phyloP scores from a whole-genome alignment of 2,329 filamentous ascomycete species.

The Boeremia exigua region DNA sequence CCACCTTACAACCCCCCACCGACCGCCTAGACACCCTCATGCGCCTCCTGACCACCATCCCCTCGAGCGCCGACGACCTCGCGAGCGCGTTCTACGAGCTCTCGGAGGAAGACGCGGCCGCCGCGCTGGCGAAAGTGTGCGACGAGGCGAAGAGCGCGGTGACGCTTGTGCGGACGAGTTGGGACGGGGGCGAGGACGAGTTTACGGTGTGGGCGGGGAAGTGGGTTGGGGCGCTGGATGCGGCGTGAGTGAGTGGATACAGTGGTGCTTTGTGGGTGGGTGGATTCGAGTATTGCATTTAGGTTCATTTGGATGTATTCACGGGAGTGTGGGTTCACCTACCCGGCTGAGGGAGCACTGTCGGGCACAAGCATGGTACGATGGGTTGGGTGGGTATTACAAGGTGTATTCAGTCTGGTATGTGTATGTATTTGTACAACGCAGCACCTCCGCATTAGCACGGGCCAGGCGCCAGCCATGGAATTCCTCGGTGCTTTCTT shows the following conservation, averaged over 20 bases:
- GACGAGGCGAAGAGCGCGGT: slow-evolving; percentile 64
- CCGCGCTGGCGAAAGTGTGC: slow-evolving; percentile 65
- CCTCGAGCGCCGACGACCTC: slow-evolving; percentile 72
- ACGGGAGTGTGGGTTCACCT: no score
- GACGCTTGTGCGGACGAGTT: slow-evolving; percentile 63
- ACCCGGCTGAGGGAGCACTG: no score
- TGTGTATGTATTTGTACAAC: slow-evolving; percentile 5
- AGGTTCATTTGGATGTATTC: neutral
- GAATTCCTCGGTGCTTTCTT: slow-evolving; percentile 11
- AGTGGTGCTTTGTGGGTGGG: neutral
- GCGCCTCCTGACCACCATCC: slow-evolving; percentile 63
- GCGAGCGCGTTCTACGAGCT: slow-evolving; percentile 76
- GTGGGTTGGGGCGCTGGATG: slow-evolving; percentile 56
- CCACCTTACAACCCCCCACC: slow-evolving; percentile 20
- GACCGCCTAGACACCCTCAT: slow-evolving; percentile 62
- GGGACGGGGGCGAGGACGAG: slow-evolving; percentile 72
- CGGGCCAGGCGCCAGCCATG: slow-evolving; percentile 12
- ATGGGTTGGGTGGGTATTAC: neutral
- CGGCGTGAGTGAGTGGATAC: slow-evolving; percentile 24
- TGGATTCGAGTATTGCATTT: neutral
- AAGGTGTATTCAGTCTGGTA: slow-evolving; percentile 12
- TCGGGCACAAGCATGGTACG: neutral
- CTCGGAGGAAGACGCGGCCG: slow-evolving; percentile 64
- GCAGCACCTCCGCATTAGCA: slow-evolving; percentile 1
- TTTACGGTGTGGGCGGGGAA: slow-evolving; percentile 78